These are phyloP conservation scores for Aureobasidium sp. DNA, from an alignment of 2,329 filamentous ascomycete genomes.

Conservation along the genomic window DNA sequence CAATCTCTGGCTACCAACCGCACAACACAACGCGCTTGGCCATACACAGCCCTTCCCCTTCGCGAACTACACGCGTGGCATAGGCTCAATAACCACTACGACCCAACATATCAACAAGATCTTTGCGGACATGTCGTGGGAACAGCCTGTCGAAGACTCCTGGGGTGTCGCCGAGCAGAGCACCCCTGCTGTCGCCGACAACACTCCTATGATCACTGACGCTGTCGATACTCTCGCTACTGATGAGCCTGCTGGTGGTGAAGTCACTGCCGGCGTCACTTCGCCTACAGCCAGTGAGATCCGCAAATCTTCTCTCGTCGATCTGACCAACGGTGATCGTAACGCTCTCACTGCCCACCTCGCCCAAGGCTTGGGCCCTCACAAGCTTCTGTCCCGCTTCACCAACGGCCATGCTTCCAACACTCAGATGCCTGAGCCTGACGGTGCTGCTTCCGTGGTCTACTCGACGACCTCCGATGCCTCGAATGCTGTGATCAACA, in stretches of 20 bases:
- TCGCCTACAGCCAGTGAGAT: neutral
- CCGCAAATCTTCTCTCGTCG: neutral
- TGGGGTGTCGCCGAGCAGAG: neutral
- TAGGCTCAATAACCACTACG: neutral
- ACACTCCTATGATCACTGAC: neutral
- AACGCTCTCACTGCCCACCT: neutral
- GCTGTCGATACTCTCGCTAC: neutral
- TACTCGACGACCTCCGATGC: neutral
- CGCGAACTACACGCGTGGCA: neutral
- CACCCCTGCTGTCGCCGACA: neutral
- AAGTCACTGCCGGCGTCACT: neutral
- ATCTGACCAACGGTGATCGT: neutral
- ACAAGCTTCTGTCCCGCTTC: neutral
- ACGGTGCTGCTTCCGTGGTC: neutral
- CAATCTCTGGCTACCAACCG: conserved; percentile 4
- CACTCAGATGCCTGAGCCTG: neutral
- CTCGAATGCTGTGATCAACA: neutral
- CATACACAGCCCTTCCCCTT: conserved; percentile 1
- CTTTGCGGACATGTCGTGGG: conserved; percentile 3
- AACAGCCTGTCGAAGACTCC: neutral
- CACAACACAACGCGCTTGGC: neutral
- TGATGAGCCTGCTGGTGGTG: neutral
- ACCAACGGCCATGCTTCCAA: neutral
- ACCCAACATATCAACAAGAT: neutral
- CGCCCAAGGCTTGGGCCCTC: neutral